phyloP scores from a whole-genome alignment of 371 early-diverging fungal species.

The Basidiobolus meristosporus region DNA sequence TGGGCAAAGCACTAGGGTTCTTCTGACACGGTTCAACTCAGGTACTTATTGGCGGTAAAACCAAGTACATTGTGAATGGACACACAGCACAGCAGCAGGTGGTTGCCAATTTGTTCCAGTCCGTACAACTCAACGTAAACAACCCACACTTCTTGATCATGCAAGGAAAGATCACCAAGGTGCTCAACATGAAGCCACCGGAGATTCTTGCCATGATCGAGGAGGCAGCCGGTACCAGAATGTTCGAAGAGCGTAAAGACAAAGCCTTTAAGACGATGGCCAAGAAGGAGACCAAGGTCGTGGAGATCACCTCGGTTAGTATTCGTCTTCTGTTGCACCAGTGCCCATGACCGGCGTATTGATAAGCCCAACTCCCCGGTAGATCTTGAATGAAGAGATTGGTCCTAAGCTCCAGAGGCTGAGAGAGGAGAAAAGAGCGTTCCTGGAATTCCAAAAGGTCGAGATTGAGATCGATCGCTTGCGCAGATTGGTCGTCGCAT shows the following conservation, averaged over 20 bases:
- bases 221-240: conserved; percentile 96
- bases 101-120: conserved; percentile 83
- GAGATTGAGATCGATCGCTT: conserved; percentile 73
- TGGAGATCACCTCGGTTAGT: conserved; percentile 61
- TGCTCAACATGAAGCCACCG: conserved; percentile 96
- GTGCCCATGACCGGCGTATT: not conserved
- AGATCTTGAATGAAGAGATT: conserved; percentile 78
- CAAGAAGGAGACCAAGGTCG: conserved; percentile 91
- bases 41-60: conserved; percentile 82
- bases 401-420: conserved; percentile 84
- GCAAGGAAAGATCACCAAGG: conserved; percentile 98
- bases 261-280: conserved; percentile 85
- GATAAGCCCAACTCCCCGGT: not conserved
- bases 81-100: conserved; percentile 78
- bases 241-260: conserved; percentile 95
- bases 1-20: not conserved
- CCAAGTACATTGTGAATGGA: conserved; percentile 93
- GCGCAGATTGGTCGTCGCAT: conserved; percentile 58
- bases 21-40: conserved; percentile 4
- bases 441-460: conserved; percentile 82
- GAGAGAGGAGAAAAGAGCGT: conserved; percentile 72
- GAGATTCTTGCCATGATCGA: conserved; percentile 96
- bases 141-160: conserved; percentile 97
- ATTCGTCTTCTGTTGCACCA: not conserved
- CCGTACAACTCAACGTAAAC: conserved; percentile 93